Evolutionary conservation across 805 yeast species (phyloP).

Genomic region (Monosporozyma yasuniensis): DNA sequence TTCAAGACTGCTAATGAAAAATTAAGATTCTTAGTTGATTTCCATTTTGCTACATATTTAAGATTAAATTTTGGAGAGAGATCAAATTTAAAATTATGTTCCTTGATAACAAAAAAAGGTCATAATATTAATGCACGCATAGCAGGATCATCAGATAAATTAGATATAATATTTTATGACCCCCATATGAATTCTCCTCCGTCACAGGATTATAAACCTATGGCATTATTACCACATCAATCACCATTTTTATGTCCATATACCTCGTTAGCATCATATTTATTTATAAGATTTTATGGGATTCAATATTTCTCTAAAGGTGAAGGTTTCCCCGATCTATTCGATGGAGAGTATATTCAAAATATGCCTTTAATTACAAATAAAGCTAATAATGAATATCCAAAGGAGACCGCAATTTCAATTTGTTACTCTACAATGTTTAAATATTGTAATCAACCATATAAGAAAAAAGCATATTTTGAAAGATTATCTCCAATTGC

Average conservation of each 20-base stretch:
- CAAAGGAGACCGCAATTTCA: conserved; percentile 24
- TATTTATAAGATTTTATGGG: conserved; percentile 27
- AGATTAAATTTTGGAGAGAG: conserved; percentile 20
- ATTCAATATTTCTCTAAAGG: conserved; percentile 17
- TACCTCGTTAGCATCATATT: conserved; percentile 24
- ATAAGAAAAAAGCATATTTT: conserved; percentile 23
- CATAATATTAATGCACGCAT: background rate
- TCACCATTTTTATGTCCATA: conserved; percentile 25
- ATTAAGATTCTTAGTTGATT: conserved; percentile 24
- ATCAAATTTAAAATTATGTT: conserved; percentile 17
- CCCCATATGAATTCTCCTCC: background rate
- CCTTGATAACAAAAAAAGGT: conserved; percentile 6
- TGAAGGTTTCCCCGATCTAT: conserved; percentile 26
- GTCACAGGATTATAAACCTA: conserved; percentile 6
- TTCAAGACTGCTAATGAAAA: conserved; percentile 25
- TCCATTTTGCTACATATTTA: conserved; percentile 21
- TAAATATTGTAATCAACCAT: conserved; percentile 26
- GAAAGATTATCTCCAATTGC: conserved; percentile 10
- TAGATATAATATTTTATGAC: background rate
- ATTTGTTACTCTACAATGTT: conserved; percentile 23
- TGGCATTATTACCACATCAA: conserved; percentile 16
- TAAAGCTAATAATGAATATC: conserved; percentile 21
- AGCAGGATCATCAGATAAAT: background rate
- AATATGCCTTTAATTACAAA: conserved; percentile 21
- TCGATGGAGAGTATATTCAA: conserved; percentile 3